Evolutionary conservation across 2,329 filamentous ascomycete genomes (phyloP).

Genomic region (Macrophomina tecta): DNA sequence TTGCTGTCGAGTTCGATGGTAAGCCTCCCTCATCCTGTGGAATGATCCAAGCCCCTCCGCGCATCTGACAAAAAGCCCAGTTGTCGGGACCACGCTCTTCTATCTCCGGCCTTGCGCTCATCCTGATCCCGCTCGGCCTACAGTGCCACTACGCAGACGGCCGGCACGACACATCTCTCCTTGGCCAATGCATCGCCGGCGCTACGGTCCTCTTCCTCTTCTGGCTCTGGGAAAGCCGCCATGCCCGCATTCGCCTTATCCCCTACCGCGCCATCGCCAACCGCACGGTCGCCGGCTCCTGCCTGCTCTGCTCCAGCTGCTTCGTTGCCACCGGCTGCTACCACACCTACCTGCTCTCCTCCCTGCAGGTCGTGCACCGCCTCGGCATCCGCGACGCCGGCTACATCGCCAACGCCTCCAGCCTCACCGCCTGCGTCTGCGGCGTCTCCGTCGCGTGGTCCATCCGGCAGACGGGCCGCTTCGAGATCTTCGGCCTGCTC

Average conservation of each 20-base stretch:
- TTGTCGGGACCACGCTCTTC: slow-evolving; percentile 66
- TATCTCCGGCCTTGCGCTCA: slow-evolving; percentile 64
- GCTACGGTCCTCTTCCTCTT: slow-evolving; percentile 46
- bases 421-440: slow-evolving; percentile 46
- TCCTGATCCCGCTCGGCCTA: slow-evolving; percentile 57
- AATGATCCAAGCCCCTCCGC: too few species aligned
- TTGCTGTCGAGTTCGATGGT: slow-evolving; percentile 64
- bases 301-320: slow-evolving; percentile 49
- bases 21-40: slow-evolving; percentile 29
- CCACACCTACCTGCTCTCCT: slow-evolving; percentile 50
- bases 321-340: slow-evolving; percentile 36
- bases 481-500: slow-evolving; percentile 29
- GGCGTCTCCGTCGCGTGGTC: slow-evolving; percentile 30
- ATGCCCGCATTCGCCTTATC: slow-evolving; percentile 49
- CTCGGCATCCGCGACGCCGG: slow-evolving; percentile 39
- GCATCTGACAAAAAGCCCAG: slow-evolving; percentile 33
- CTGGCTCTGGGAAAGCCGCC: slow-evolving; percentile 46
- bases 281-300: slow-evolving; percentile 59
- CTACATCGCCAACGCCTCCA: slow-evolving; percentile 47
- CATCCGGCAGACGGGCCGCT: slow-evolving; percentile 29
- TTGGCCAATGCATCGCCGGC: slow-evolving; percentile 45
- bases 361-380: slow-evolving; percentile 48
- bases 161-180: slow-evolving; percentile 44
- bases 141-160: slow-evolving; percentile 41
- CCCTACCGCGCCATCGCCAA: slow-evolving; percentile 55